Percentiles rank a stretch among this genome's conserved stretches.
phyloP scores from a whole-genome alignment of 2,329 filamentous ascomycete genomes.

The Sclerotinia borealis region DNA sequence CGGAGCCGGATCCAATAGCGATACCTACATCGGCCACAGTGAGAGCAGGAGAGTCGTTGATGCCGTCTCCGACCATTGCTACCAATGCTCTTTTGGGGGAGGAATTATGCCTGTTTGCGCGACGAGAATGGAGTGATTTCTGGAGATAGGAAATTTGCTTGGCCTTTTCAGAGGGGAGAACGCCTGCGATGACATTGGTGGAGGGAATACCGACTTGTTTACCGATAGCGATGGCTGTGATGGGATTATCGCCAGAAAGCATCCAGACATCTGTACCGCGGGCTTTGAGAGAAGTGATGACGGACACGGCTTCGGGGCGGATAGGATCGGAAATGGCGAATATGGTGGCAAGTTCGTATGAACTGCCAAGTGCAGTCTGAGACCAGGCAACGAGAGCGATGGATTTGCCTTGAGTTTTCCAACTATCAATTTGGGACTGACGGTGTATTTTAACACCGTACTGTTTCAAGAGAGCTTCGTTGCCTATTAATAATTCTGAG shows the following conservation, averaged over 20 bases:
- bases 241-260: slow-evolving; percentile 86
- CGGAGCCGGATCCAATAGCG: slow-evolving; percentile 72
- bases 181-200: slow-evolving; percentile 75
- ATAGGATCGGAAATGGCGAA: slow-evolving; percentile 79
- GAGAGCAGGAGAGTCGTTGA: slow-evolving; percentile 79
- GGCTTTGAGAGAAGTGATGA: slow-evolving; percentile 58
- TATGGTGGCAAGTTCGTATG: slow-evolving; percentile 53
- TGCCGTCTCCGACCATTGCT: slow-evolving; percentile 81
- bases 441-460: slow-evolving; percentile 38
- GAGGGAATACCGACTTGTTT: slow-evolving; percentile 65
- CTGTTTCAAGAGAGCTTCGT: slow-evolving; percentile 61
- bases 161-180: slow-evolving; percentile 78
- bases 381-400: slow-evolving; percentile 42
- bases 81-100: slow-evolving; percentile 47
- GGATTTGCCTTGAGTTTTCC: slow-evolving; percentile 60
- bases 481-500: slow-evolving; percentile 58
- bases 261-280: slow-evolving; percentile 76
- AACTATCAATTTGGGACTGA: slow-evolving; percentile 40
- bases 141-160: slow-evolving; percentile 62
- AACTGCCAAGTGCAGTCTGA: neutral
- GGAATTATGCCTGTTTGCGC: slow-evolving; percentile 18
- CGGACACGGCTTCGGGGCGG: slow-evolving; percentile 60
- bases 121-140: slow-evolving; percentile 24
- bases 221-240: slow-evolving; percentile 77
- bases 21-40: slow-evolving; percentile 78